Conservation (phyloP, 2,329 filamentous ascomycete genomes). For the Penicillium sp. region DNA sequence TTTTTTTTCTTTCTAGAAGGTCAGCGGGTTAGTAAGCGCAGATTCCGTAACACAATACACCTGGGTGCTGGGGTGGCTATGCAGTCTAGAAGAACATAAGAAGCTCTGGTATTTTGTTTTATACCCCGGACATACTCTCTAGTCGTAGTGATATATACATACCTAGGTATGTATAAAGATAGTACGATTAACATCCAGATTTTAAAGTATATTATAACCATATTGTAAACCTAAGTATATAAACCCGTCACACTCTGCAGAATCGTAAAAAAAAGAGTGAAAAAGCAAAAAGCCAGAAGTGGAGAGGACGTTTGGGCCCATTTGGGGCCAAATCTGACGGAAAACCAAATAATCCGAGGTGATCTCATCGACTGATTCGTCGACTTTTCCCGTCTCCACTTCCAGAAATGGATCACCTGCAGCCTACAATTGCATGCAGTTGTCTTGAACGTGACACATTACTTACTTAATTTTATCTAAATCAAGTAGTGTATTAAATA, state of each 20-base stretch:
- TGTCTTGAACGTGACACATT: background rate
- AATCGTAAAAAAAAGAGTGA: background rate
- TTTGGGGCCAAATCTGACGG: constrained; percentile 1
- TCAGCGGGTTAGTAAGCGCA: constrained; percentile 18
- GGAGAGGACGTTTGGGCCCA: background rate
- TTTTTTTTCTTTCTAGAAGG: constrained; percentile 26
- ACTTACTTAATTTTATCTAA: background rate
- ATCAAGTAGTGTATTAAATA: background rate
- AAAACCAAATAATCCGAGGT: constrained; percentile 4
- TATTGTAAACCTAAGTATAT: background rate
- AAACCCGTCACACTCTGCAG: background rate
- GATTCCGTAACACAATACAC: constrained; percentile 5
- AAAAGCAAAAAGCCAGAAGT: background rate
- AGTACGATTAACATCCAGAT: background rate
- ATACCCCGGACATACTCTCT: background rate
- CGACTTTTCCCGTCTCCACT: background rate
- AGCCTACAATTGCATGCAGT: background rate
- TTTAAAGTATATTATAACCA: background rate
- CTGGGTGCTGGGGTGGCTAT: background rate
- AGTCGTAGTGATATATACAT: background rate
- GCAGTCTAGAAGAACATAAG: background rate
- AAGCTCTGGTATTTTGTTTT: background rate
- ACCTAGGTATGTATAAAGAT: background rate
- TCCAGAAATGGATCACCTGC: background rate
- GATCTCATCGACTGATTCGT: constrained; percentile 15